Percentiles rank a stretch among this genome's conserved stretches.
phyloP scores from a whole-genome alignment of 2,329 filamentous ascomycete genomes.

The Colletotrichum karsti region DNA sequence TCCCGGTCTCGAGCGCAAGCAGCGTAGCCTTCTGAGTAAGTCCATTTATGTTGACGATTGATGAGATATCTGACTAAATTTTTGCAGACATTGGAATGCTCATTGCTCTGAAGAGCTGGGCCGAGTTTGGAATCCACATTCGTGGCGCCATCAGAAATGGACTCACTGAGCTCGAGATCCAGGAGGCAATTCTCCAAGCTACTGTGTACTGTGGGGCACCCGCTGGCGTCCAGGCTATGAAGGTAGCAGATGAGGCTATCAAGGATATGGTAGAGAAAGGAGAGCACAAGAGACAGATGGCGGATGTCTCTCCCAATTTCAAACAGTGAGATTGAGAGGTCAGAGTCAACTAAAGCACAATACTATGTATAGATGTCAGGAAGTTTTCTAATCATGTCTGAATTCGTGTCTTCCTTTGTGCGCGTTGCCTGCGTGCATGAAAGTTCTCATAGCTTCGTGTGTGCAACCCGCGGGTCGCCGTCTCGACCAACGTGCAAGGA shows the following conservation, averaged over 20 bases:
- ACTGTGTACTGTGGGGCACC: constrained; percentile 51
- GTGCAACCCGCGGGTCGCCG: no score
- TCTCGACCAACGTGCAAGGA: no score
- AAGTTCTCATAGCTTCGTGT: no score
- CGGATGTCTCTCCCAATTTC: constrained; percentile 13
- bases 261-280: constrained; percentile 37
- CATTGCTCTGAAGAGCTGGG: constrained; percentile 64
- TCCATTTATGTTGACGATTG: not conserved
- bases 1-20: constrained; percentile 67
- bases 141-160: constrained; percentile 71
- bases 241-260: constrained; percentile 34
- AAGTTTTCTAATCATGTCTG: no score
- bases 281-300: constrained; percentile 33
- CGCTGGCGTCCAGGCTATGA: constrained; percentile 46
- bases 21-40: constrained; percentile 61
- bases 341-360: no score
- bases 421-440: no score
- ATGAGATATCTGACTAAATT: not conserved
- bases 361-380: no score
- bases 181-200: constrained; percentile 61
- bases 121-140: constrained; percentile 68
- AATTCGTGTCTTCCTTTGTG: no score
- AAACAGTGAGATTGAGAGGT: not conserved
- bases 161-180: constrained; percentile 59
- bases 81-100: constrained; percentile 66